These are phyloP conservation scores for Coemansia sp. DNA, from an alignment of 192 early-diverging fungal species.

Conservation along the genomic window DNA sequence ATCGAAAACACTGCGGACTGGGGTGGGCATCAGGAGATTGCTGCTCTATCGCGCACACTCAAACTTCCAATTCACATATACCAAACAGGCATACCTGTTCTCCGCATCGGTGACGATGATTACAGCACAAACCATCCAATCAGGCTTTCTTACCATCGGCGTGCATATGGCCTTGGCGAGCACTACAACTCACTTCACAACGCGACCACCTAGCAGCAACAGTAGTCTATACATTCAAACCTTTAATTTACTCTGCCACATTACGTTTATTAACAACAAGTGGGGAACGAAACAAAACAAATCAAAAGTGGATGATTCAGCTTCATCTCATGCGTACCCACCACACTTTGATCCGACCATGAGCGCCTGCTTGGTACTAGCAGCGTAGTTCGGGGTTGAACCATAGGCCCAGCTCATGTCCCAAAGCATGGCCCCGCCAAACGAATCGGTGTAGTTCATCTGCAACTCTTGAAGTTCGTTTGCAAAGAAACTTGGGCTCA, in stretches of 20 bases:
- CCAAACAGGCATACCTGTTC: conserved; percentile 74
- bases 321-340: conserved; percentile 1
- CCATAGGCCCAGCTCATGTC: conserved; percentile 55
- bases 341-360: conserved; percentile 47
- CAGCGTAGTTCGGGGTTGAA: conserved; percentile 48
- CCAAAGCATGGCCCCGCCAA: conserved; percentile 77
- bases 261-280: neutral
- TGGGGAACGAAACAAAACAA: neutral
- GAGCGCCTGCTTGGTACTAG: conserved; percentile 48
- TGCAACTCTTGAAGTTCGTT: conserved; percentile 43
- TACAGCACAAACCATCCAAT: conserved; percentile 59
- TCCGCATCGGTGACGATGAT: conserved; percentile 82
- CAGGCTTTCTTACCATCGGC: conserved; percentile 83
- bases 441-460: conserved; percentile 44
- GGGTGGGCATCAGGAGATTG: conserved; percentile 93
- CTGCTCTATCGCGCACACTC: conserved; percentile 74
- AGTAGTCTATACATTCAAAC: neutral
- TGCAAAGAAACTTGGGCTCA: conserved; percentile 48
- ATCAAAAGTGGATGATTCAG: neutral
- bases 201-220: neutral
- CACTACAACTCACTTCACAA: conserved; percentile 91
- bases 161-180: conserved; percentile 90
- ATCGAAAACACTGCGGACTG: conserved; percentile 82
- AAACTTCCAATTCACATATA: conserved; percentile 81
- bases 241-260: neutral